Percentiles rank a stretch among this genome's conserved stretches.
Evolutionary conservation across 306 rosid genomes (phyloP).

Genomic region (Vigna nakashimae): DNA sequence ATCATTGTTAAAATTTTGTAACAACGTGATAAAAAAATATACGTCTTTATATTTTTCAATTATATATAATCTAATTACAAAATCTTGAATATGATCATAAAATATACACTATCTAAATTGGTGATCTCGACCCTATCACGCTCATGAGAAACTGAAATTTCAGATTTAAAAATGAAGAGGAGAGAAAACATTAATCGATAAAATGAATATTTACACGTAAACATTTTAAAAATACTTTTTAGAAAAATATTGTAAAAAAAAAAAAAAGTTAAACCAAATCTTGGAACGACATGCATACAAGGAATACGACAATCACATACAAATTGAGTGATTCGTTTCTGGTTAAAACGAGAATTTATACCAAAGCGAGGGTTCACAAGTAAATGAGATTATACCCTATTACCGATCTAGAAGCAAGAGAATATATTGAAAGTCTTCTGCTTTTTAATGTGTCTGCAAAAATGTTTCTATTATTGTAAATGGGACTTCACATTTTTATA

Average conservation of each 20-base stretch:
- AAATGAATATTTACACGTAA: background rate
- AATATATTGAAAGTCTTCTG: conserved; percentile 18
- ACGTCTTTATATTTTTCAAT: background rate
- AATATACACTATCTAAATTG: background rate
- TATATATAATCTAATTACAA: background rate
- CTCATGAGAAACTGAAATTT: background rate
- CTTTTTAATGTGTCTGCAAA: background rate
- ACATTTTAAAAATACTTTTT: too few relatives aligned
- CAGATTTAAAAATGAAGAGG: background rate
- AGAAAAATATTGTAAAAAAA: background rate
- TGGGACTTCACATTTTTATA: background rate
- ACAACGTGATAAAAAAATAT: background rate
- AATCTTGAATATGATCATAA: background rate
- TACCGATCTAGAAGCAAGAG: conserved; percentile 17
- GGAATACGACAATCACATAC: conserved; percentile 10
- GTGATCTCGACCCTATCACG: background rate
- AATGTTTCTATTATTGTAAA: too few relatives aligned
- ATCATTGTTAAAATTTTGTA: background rate
- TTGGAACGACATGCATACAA: background rate
- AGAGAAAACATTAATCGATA: background rate
- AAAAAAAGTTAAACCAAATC: background rate
- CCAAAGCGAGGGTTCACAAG: conserved; percentile 39
- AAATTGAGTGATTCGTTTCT: conserved; percentile 8
- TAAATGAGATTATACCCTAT: conserved; percentile 29
- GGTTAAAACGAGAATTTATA: conserved; percentile 39